Conservation (phyloP, 371 early-diverging fungal species). For the Lichtheimia ramosa region DNA sequence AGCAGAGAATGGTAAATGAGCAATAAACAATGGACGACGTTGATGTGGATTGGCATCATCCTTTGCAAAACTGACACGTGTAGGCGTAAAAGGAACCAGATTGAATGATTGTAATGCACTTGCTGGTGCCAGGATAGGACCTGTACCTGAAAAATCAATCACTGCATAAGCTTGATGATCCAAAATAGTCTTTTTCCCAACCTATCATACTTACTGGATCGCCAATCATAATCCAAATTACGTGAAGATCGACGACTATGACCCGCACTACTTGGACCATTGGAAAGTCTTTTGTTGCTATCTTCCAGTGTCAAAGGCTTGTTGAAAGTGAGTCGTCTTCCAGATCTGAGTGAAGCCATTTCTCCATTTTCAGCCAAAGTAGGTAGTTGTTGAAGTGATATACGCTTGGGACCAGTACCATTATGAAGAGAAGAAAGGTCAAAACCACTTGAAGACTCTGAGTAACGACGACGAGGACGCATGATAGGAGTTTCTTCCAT, state of each 20-base stretch:
- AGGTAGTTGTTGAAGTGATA: slow-evolving; percentile 25
- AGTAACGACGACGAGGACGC: slow-evolving; percentile 25
- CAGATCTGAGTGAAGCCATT: slow-evolving; percentile 5
- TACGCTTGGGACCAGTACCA: slow-evolving; percentile 16
- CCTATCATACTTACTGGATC: slow-evolving; percentile 18
- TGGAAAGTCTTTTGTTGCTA: slow-evolving; percentile 11
- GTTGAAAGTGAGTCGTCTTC: slow-evolving; percentile 28
- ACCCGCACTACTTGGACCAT: background rate
- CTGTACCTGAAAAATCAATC: slow-evolving; percentile 3
- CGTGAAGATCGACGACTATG: slow-evolving; percentile 32
- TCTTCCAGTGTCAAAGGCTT: slow-evolving; percentile 29
- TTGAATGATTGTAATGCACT: slow-evolving; percentile 27
- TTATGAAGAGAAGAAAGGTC: slow-evolving; percentile 9
- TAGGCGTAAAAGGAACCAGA: slow-evolving; percentile 46
- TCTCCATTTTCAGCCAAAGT: slow-evolving; percentile 25
- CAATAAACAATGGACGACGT: slow-evolving; percentile 52
- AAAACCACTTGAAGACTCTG: slow-evolving; percentile 28
- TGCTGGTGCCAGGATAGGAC: slow-evolving; percentile 10
- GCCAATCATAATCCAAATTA: slow-evolving; percentile 39
- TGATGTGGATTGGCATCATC: slow-evolving; percentile 49
- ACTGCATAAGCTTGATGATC: background rate
- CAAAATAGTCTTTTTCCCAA: background rate
- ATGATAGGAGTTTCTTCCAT: slow-evolving; percentile 3
- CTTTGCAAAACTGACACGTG: slow-evolving; percentile 37
- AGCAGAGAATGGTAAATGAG: slow-evolving; percentile 56